phyloP scores from a whole-genome alignment of 1,284 basidiomycete species.

The Naganishia liquefaciens region DNA sequence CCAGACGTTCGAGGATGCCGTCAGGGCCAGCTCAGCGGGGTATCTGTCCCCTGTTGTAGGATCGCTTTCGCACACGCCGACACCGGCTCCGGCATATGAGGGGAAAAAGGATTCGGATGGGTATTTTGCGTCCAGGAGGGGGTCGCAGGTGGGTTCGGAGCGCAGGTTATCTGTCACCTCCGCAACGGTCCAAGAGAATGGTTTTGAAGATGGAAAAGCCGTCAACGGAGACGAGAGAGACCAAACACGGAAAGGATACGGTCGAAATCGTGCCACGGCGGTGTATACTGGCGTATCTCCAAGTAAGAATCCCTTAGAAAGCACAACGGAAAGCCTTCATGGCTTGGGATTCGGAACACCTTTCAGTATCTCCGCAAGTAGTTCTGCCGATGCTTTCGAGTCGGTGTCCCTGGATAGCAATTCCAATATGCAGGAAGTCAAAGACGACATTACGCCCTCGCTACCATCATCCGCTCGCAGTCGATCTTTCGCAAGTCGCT shows the following conservation, averaged over 20 bases:
- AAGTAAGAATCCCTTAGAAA: background rate
- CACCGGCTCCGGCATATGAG: constrained; percentile 12
- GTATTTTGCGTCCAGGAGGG: constrained; percentile 7
- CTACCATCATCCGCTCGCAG: constrained; percentile 5
- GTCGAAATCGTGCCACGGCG: no score
- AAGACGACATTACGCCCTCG: background rate
- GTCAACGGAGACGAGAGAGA: no score
- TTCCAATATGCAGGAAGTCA: background rate
- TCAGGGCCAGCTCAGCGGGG: constrained; percentile 4
- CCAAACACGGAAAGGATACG: no score
- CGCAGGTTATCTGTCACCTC: no score
- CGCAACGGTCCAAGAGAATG: no score
- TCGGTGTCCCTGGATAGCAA: constrained; percentile 16
- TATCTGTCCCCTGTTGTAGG: background rate
- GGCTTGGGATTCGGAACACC: constrained; percentile 14
- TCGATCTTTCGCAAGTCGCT: constrained; percentile 2
- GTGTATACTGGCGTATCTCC: background rate
- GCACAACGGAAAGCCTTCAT: background rate
- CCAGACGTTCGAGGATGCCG: constrained; percentile 25
- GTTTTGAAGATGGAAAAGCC: no score
- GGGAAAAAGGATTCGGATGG: constrained; percentile 10
- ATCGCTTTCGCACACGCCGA: constrained; percentile 3
- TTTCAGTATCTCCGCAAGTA: background rate
- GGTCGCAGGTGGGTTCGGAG: background rate
- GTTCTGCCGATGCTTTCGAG: constrained; percentile 6